A percentile compares a stretch with the other conserved stretches of the same genome.
phyloP scores from a whole-genome alignment of 208 protist species.

The Borovskyia barvae region DNA sequence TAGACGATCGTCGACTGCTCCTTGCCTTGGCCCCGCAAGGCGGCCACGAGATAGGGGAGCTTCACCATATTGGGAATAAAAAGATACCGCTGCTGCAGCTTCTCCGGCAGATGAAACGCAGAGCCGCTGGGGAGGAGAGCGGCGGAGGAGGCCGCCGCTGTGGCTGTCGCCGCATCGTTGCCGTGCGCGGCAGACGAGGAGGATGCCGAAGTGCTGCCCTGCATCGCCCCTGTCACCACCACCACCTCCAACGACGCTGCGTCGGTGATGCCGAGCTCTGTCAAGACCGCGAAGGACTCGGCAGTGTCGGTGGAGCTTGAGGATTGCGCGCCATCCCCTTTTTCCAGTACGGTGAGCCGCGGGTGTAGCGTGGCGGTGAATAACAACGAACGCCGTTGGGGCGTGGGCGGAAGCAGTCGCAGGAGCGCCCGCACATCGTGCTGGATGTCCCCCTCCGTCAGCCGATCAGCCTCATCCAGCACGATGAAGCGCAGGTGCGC shows the following conservation, averaged over 20 bases:
- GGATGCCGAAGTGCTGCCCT: background rate
- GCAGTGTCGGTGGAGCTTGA: too few species aligned
- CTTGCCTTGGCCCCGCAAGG: constrained; percentile 51
- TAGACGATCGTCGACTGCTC: constrained; percentile 85
- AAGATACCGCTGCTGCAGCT: constrained; percentile 58
- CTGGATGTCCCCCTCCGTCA: constrained; percentile 75
- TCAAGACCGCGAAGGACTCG: constrained; percentile 17
- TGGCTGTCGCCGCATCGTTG: constrained; percentile 1
- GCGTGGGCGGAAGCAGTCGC: constrained; percentile 26
- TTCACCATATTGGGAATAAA: constrained; percentile 88
- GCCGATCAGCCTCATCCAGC: constrained; percentile 83
- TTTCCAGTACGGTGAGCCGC: constrained; percentile 37
- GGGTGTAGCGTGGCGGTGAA: constrained; percentile 78
- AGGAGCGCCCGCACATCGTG: constrained; percentile 52
- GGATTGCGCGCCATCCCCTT: constrained; percentile 1
- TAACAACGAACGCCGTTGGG: constrained; percentile 51
- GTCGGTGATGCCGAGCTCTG: constrained; percentile 41
- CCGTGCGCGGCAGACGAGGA: too few species aligned
- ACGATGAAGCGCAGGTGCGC: constrained; percentile 76
- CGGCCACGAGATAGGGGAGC: constrained; percentile 72
- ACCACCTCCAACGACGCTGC: constrained; percentile 23
- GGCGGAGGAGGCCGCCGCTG: background rate
- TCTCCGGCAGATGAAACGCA: constrained; percentile 37
- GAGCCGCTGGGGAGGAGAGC: background rate
- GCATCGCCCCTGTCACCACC: constrained; percentile 10